Percentiles rank a stretch among this genome's conserved stretches.
Evolutionary conservation across 176 grass and related monocot species (phyloP).

Genomic region (Oryza australiensis): DNA sequence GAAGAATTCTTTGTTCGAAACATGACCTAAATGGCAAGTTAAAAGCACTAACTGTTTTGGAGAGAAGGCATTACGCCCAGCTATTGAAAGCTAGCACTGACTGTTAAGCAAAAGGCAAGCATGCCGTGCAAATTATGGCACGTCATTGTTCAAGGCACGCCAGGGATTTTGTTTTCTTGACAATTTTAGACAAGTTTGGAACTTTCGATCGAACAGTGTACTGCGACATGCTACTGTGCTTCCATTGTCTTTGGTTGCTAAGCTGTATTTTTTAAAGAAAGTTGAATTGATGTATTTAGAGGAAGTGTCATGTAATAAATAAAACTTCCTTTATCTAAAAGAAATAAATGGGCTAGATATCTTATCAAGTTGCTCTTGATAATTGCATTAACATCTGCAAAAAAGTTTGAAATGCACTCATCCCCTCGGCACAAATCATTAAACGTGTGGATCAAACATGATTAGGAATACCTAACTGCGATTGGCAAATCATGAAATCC

Average conservation of each 20-base stretch:
- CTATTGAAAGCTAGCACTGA: not conserved
- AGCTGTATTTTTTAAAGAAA: not conserved
- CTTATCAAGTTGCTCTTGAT: not conserved
- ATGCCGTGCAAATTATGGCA: constrained; percentile 38
- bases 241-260: not conserved
- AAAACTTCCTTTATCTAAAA: too few species aligned
- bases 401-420: not conserved
- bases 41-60: not conserved
- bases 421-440: not conserved
- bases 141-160: constrained; percentile 32
- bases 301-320: not conserved
- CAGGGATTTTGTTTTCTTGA: constrained; percentile 9
- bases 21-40: not conserved
- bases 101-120: constrained; percentile 24
- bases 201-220: not conserved
- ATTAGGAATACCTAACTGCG: not conserved
- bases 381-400: not conserved
- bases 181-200: not conserved
- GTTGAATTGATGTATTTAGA: not conserved
- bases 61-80: not conserved
- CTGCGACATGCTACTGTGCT: not conserved
- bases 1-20: not conserved
- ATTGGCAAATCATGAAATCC: not conserved
- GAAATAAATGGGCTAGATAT: not conserved
- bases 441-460: not conserved